Conservation (phyloP, 768 basidiomycete genomes). For the Pleurotus salmoneostramineus region DNA sequence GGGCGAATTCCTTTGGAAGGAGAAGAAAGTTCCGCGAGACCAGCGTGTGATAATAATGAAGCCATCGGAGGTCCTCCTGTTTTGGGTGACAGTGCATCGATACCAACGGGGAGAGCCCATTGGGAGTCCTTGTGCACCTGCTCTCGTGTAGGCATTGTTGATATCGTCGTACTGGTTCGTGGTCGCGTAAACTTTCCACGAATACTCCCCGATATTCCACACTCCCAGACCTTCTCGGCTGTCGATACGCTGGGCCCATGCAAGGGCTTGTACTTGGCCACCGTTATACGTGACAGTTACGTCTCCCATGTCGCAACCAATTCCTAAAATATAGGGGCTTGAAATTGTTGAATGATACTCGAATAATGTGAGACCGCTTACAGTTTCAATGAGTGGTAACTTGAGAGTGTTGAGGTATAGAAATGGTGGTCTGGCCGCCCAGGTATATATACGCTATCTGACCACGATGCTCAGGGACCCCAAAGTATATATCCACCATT, state of each 20-base stretch:
- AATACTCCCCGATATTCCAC: neutral
- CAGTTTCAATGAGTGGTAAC: too few species aligned
- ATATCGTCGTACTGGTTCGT: neutral
- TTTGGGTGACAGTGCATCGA: neutral
- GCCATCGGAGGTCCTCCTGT: neutral
- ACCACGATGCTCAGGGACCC: too few species aligned
- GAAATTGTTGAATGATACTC: too few species aligned
- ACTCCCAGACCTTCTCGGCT: neutral
- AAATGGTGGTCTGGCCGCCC: too few species aligned
- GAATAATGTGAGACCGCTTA: too few species aligned
- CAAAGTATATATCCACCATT: too few species aligned
- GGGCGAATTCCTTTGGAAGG: conserved; percentile 1
- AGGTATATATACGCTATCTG: too few species aligned
- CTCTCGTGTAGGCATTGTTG: neutral
- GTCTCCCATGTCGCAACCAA: neutral
- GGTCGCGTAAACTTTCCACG: conserved; percentile 5
- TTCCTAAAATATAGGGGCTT: too few species aligned
- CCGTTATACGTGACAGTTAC: neutral
- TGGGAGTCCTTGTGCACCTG: neutral
- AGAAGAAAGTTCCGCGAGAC: neutral
- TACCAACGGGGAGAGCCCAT: conserved; percentile 1
- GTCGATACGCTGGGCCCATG: neutral
- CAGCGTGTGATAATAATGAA: neutral
- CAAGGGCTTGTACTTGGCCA: neutral
- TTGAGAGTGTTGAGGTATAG: too few species aligned